A percentile compares a stretch with the other conserved stretches of the same genome.
These are phyloP conservation scores for Boletellus deceptivus DNA, from an alignment of 1,284 basidiomycete species.

Conservation along the genomic window DNA sequence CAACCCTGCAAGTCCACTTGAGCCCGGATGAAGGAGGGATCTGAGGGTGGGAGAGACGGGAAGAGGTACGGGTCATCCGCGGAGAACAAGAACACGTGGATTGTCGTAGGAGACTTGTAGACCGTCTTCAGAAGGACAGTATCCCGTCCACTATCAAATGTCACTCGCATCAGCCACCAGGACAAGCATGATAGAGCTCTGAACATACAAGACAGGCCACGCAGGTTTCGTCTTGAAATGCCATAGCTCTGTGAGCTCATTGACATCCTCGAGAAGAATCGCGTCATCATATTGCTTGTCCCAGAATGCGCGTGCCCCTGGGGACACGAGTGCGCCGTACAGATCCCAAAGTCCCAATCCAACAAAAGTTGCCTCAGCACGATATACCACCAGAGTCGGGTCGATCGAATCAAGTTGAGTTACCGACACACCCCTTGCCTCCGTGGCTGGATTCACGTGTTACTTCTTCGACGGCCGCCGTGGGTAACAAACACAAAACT, in stretches of 20 bases:
- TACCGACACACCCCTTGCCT: slow-evolving; percentile 86
- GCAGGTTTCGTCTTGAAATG: slow-evolving; percentile 85
- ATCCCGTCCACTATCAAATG: slow-evolving; percentile 75
- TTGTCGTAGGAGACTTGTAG: slow-evolving; percentile 94
- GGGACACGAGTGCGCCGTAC: slow-evolving; percentile 84
- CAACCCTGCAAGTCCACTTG: slow-evolving; percentile 96
- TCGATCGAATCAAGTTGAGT: slow-evolving; percentile 98
- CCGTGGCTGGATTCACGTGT: slow-evolving; percentile 57
- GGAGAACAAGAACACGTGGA: slow-evolving; percentile 96
- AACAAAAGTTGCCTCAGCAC: slow-evolving; percentile 97
- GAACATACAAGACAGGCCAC: slow-evolving; percentile 85
- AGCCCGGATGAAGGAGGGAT: slow-evolving; percentile 82
- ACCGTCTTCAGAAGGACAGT: slow-evolving; percentile 90
- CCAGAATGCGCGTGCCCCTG: slow-evolving; percentile 83
- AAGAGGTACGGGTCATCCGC: slow-evolving; percentile 88
- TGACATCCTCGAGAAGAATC: slow-evolving; percentile 83
- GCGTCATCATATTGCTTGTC: slow-evolving; percentile 90
- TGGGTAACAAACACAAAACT: slow-evolving; percentile 23
- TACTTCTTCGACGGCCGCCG: not conserved
- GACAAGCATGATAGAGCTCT: slow-evolving; percentile 4
- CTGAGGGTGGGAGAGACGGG: slow-evolving; percentile 69
- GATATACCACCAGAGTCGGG: slow-evolving; percentile 93
- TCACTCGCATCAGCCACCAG: slow-evolving; percentile 4
- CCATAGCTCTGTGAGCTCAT: slow-evolving; percentile 91
- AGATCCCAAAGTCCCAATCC: slow-evolving; percentile 96